These are phyloP conservation scores for Argentina anserina DNA, from an alignment of 306 rosid genomes.

Conservation along the genomic window DNA sequence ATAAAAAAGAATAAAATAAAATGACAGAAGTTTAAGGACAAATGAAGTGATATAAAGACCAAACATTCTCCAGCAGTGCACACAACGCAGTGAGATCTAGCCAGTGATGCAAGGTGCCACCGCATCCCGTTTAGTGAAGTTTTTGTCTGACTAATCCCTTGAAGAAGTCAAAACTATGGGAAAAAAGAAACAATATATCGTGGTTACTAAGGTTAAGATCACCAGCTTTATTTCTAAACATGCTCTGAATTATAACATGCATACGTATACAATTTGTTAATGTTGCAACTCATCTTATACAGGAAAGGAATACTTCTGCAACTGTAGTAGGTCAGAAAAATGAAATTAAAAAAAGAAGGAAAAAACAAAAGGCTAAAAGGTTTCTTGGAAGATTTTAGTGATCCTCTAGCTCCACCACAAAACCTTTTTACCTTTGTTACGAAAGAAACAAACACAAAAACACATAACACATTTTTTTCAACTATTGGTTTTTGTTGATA, in stretches of 20 bases:
- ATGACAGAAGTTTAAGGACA: neutral
- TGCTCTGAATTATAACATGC: neutral
- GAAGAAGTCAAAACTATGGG: constrained; percentile 74
- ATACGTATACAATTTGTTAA: neutral
- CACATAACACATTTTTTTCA: too few species aligned
- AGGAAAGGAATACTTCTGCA: neutral
- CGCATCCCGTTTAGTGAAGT: constrained; percentile 47
- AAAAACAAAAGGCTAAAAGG: neutral
- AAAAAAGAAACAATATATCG: constrained; percentile 21
- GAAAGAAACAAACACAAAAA: neutral
- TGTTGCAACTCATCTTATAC: neutral
- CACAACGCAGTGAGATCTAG: constrained; percentile 23
- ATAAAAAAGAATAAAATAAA: neutral
- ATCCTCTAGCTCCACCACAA: neutral
- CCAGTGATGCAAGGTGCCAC: constrained; percentile 26
- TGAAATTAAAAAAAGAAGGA: neutral
- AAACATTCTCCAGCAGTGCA: constrained; percentile 18
- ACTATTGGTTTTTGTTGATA: neutral
- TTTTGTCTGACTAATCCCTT: constrained; percentile 70
- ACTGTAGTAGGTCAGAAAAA: neutral
- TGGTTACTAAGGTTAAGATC: neutral
- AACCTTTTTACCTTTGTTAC: neutral
- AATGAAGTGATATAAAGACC: neutral
- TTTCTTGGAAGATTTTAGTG: neutral
- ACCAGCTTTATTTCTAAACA: neutral